Base-by-base conservation (phyloP, 371 early-diverging fungal species). In the Conidiobolus incongruus region DNA sequence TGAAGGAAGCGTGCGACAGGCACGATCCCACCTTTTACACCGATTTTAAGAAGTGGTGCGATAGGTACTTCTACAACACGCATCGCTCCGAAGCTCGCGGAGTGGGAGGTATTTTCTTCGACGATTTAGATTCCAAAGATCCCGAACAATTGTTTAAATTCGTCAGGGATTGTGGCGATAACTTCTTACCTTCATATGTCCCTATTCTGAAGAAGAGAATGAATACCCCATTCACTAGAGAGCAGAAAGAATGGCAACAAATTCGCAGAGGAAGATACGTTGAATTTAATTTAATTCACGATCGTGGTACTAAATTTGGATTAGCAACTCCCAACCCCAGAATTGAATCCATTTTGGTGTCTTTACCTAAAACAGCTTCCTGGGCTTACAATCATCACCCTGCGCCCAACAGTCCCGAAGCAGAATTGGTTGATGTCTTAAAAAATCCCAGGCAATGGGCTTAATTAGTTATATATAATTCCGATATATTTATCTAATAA, bases 271-370 rank as follows among this genome's bases (percentile, higher is more conserved):
- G 88, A 10, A 72, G 84, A 13, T 88, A 88, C 52, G 84, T 81
- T 7, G 88, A 88, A 55, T 88, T 88, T 56, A 88, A 88, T 48
- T 53, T 87, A 52, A 69, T 86, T 15, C 71, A 81, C 53, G 88
- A 88, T 52, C 70, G 88, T 26, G 88, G 88, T 35, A 88, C 88
- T 24, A 83, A 84, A 52, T 88, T 86, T 61, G 88, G 88, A 4
- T 55, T 88, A 38, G 57, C 68, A 51, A 83, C 87, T 2, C 81
- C 79, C n/a, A 80, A 81, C 24, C 72, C 84, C 4, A 61, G 86
- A n/a, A 78, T 84, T 24, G 88, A 88, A 56, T 73, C 77, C 40
- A 83, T 88, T 28, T 49, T 88, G 45, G 79, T 86, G 78, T 72
- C 80, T 26, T 53, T 88, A 52, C 87, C 88, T 2, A 59, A 81